These are phyloP conservation scores for Pleurotus salmoneostramineus DNA, from an alignment of 768 basidiomycete species.

Conservation along the genomic window DNA sequence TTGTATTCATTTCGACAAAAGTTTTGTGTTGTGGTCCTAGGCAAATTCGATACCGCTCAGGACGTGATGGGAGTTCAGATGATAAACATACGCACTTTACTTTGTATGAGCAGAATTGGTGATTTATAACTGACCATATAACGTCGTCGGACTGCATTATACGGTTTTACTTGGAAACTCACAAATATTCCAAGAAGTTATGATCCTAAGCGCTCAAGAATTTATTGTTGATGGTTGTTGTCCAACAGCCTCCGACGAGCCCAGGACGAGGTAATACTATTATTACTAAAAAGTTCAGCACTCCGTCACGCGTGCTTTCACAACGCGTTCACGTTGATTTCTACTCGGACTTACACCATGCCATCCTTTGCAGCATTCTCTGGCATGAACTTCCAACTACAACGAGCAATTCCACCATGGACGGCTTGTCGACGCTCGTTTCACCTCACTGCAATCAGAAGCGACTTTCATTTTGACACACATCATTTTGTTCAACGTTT, in stretches of 20 bases:
- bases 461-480: constrained; percentile 88
- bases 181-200: too few relatives aligned
- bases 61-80: too few relatives aligned
- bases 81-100: constrained; percentile 98
- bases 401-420: background rate
- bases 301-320: background rate
- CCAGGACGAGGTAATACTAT: too few relatives aligned
- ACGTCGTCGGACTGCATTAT: constrained; percentile 94
- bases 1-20: constrained; percentile 99
- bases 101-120: constrained; percentile 98
- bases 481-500: constrained; percentile 92
- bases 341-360: too few relatives aligned
- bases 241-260: background rate
- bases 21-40: constrained; percentile 90
- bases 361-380: too few relatives aligned
- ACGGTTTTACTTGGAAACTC: too few relatives aligned
- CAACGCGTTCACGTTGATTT: too few relatives aligned
- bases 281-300: too few relatives aligned
- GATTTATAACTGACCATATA: constrained; percentile 95
- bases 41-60: too few relatives aligned
- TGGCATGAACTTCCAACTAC: background rate
- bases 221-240: background rate
- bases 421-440: constrained; percentile 20
- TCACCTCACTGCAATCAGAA: constrained; percentile 19
- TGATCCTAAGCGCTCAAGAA: constrained; percentile 3